Base-by-base conservation (phyloP, 345 rosid species). In the Psidium guajava region DNA sequence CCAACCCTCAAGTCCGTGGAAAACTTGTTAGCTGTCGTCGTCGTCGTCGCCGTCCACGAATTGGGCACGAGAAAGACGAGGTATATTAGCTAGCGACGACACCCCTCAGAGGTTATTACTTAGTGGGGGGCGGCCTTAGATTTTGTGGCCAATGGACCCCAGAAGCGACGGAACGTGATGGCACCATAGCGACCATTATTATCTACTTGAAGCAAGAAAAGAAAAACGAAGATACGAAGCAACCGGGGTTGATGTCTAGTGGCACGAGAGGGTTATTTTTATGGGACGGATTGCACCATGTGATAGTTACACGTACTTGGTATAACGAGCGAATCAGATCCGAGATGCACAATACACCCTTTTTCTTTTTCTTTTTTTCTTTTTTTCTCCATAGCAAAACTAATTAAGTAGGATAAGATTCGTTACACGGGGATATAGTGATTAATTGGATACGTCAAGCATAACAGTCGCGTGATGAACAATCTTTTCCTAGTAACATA, bases 301-400 rank as follows among this genome's bases (percentile, higher is more conserved):
- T 1, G 20, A n/a, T 13, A 28, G 5, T 3, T 0, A 14, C 36
- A 14, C 1, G 5, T 59, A n/a, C n/a, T n/a, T n/a, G 73, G 2
- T 6, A 27, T 1, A 14, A 59, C 21, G 2, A 61, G 1, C 42
- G 2, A 28, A 15, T 61, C 5, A 7, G 28, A 16, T 8, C 15
- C 1, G 22, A 28, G 42, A 28, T 2, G 44, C 22, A 1, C 4
- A 42, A 16, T 18, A 0, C 20, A 64, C 5, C 4, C 6, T 6
- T 54, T 54, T 10, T 6, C 2, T 18, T 18, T 18, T 42, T 4
- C 4, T 42, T 10, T 6, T 6, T 18, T 18, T 18, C 4, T 4
- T 42, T 42, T 42, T 42, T 42, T 42, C 6, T 42, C 44, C 4
- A 3, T 42, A 42, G 44, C 44, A 42, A 42, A 42, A 42, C 6